A percentile compares a stretch with the other conserved stretches of the same genome.
Evolutionary conservation across 2,329 filamentous ascomycete species (phyloP).

Genomic region (Fusarium foetens): DNA sequence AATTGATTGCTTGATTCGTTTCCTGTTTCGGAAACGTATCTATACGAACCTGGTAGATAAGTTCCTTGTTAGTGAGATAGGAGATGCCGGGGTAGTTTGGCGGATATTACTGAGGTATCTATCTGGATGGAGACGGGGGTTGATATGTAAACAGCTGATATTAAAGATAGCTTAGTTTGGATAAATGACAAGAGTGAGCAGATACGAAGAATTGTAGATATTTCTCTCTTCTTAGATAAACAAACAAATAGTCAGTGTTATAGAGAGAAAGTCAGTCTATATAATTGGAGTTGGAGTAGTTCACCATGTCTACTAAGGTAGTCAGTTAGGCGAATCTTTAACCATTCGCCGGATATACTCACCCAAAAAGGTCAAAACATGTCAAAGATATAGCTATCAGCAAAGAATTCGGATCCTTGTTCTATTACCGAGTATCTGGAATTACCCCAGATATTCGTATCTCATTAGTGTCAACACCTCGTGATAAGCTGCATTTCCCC

Average conservation of each 20-base stretch:
- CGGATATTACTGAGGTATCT: slow-evolving; percentile 3
- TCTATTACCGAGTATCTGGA: slow-evolving; percentile 1
- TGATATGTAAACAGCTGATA: not conserved
- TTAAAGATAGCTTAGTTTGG: not conserved
- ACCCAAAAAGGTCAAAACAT: not conserved
- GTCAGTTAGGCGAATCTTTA: not conserved
- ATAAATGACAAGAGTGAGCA: not conserved
- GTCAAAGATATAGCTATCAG: slow-evolving; percentile 1
- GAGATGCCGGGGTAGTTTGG: not conserved
- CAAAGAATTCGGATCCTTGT: not conserved
- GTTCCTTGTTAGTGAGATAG: slow-evolving; percentile 1
- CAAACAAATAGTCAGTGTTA: not conserved
- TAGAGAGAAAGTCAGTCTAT: not conserved
- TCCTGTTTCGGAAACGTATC: slow-evolving; percentile 17
- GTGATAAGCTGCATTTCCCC: slow-evolving; percentile 7
- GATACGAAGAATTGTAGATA: not conserved
- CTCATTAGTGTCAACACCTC: not conserved
- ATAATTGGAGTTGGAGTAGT: not conserved
- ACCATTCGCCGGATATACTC: not conserved
- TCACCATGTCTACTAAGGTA: not conserved
- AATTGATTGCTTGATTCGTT: slow-evolving; percentile 16
- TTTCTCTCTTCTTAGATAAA: not conserved
- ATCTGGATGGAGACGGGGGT: not conserved
- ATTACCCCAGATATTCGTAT: not conserved
- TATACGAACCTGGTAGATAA: slow-evolving; percentile 18